These are phyloP conservation scores for Xerocomellus intermedius DNA, from an alignment of 768 basidiomycete genomes.

Conservation along the genomic window DNA sequence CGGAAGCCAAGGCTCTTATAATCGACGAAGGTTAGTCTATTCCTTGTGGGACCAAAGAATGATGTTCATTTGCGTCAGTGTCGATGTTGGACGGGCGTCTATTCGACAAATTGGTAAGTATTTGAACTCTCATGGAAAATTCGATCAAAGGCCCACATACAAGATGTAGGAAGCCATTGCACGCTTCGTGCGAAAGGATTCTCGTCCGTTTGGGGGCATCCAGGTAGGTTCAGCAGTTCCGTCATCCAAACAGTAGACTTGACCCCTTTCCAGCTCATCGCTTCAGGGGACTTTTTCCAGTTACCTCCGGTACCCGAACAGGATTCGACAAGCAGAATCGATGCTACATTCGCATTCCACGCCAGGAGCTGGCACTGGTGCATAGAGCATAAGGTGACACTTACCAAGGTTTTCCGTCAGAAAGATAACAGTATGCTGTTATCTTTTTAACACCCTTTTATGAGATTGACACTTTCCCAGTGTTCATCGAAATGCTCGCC, in stretches of 20 bases:
- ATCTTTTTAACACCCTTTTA: background rate
- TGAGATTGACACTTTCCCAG: constrained; percentile 37
- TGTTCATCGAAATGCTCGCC: constrained; percentile 93
- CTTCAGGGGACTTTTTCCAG: constrained; percentile 82
- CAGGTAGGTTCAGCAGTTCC: constrained; percentile 39
- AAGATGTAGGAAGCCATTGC: constrained; percentile 38
- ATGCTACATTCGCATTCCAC: constrained; percentile 63
- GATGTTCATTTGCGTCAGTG: constrained; percentile 37
- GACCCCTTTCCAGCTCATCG: constrained; percentile 49
- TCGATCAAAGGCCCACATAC: background rate
- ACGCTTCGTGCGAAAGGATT: constrained; percentile 39
- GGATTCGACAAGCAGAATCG: constrained; percentile 48
- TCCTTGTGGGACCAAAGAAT: background rate
- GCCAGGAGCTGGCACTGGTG: constrained; percentile 58
- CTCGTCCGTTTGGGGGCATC: constrained; percentile 63
- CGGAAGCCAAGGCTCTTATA: constrained; percentile 49
- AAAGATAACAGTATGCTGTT: constrained; percentile 48
- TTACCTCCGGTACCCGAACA: constrained; percentile 65
- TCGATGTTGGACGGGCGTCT: constrained; percentile 73
- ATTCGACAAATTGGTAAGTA: constrained; percentile 67
- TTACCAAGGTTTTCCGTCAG: constrained; percentile 73
- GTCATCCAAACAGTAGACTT: background rate
- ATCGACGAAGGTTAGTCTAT: constrained; percentile 67
- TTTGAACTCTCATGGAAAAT: constrained; percentile 35
- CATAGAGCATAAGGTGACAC: constrained; percentile 42